These are phyloP conservation scores for Prunus armeniaca DNA, from an alignment of 306 rosid genomes.

Conservation along the genomic window DNA sequence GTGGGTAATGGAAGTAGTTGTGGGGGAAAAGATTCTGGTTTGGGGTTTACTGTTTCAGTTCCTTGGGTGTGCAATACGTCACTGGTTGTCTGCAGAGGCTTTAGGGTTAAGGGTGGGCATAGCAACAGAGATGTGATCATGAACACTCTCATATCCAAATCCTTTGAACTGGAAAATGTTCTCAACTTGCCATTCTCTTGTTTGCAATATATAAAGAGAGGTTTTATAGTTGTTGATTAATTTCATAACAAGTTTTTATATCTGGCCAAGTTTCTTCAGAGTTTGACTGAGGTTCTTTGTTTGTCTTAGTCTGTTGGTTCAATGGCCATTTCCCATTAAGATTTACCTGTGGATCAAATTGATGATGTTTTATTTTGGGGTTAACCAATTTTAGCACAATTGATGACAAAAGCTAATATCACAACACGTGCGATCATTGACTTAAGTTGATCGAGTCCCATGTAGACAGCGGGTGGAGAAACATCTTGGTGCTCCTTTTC, in stretches of 20 bases:
- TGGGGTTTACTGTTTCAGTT: conserved; percentile 76
- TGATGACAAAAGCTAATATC: too few species aligned
- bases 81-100: conserved; percentile 80
- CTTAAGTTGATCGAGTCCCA: too few species aligned
- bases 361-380: too few species aligned
- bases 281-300: not conserved
- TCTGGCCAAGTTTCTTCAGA: not conserved
- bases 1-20: conserved; percentile 32
- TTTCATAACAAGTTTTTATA: not conserved
- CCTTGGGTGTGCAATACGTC: conserved; percentile 93
- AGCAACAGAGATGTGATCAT: conserved; percentile 35
- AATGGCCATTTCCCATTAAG: too few species aligned
- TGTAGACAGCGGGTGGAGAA: conserved; percentile 22
- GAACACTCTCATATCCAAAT: conserved; percentile 51
- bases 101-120: conserved; percentile 27
- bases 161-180: conserved; percentile 67
- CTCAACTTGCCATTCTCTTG: conserved; percentile 74
- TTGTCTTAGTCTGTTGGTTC: too few species aligned
- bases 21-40: conserved; percentile 39
- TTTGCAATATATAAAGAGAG: conserved; percentile 67
- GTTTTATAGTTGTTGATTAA: conserved; percentile 60
- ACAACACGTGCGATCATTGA: too few species aligned
- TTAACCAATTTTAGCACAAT: too few species aligned
- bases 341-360: too few species aligned
- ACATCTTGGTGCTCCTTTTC: conserved; percentile 39